Evolutionary conservation across 1,284 basidiomycete genomes (phyloP), one percentile per base, ranked within the genome.

Genomic region (Apiotrichum domesticum): DNA sequence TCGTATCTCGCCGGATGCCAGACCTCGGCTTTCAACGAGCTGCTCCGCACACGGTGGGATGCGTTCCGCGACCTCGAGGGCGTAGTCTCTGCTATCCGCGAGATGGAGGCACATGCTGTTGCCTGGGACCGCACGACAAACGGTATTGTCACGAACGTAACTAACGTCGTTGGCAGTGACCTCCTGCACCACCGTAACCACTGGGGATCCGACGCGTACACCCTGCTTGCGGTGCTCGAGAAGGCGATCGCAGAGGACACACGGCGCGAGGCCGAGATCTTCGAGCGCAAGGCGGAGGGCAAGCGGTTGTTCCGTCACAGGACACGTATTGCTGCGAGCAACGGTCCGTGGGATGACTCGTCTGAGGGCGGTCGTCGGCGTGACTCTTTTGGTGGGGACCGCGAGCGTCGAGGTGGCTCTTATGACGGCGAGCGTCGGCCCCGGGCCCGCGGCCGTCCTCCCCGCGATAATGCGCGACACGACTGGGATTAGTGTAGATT

Each of bases 1-100:
- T 89, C 87, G 3, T 93, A 87, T 70, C 86, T 92, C 33, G 86
- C 87, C 66, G 90, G 90, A 3, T 94, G 91, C 72, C 87, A 87
- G 5, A 87, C 89, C 0, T 80, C 80, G 4, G 87, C 85, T 1
- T 94, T 93, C 76, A 91, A 92, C 72, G 88, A 93, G 73, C 80
- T 91, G 35, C 82, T 94, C 43, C 79, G 82, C 63, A 88, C 86
- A 10, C 83, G 83, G 35, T 94, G 91, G 90, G 76, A 78, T n/a
- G 83, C 80, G 58, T 91, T 92, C 79, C 82, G 82, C 14, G 88
- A 94, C 74, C 75, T 92, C 37, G 80, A 82, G 46, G 87, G 86
- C 15, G 85, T 91, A 0, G 81, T 81, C 52, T 81, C 82, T 32
- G 83, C 85, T 14, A 75, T 92, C 5, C 81, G 84, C 58, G 91